A percentile compares a stretch with the other conserved stretches of the same genome.
These are phyloP conservation scores for Tuber indicum DNA, from an alignment of 495 filamentous ascomycete genomes.

Conservation along the genomic window DNA sequence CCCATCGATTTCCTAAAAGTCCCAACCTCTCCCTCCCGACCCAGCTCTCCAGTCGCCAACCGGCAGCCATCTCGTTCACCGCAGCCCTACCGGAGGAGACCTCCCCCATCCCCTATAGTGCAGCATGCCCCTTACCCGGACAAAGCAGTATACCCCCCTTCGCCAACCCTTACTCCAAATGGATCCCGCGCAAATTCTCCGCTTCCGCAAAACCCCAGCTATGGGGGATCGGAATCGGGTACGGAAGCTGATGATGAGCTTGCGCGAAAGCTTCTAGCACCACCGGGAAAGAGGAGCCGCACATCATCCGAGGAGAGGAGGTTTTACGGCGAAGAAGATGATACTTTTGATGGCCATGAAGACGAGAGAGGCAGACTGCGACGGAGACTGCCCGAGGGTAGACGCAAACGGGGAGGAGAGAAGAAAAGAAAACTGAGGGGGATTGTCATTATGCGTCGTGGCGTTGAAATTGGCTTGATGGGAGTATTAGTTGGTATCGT, in stretches of 20 bases:
- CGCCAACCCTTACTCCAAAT: conserved; percentile 27
- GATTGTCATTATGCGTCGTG: conserved; percentile 37
- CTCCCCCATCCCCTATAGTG: conserved; percentile 11
- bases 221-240: conserved; percentile 37
- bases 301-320: conserved; percentile 36
- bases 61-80: conserved; percentile 38
- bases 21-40: conserved; percentile 8
- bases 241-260: conserved; percentile 42
- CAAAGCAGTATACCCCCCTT: conserved; percentile 22
- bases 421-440: conserved; percentile 25
- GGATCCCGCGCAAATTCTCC: conserved; percentile 28
- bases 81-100: conserved; percentile 32
- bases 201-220: neutral
- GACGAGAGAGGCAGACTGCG: conserved; percentile 26
- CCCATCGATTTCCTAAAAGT: neutral
- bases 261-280: conserved; percentile 38
- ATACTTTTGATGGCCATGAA: conserved; percentile 15
- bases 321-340: conserved; percentile 30
- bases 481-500: conserved; percentile 33
- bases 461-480: conserved; percentile 36
- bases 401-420: conserved; percentile 3
- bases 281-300: conserved; percentile 30
- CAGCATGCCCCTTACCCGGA: conserved; percentile 12
- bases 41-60: conserved; percentile 21
- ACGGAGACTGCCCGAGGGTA: conserved; percentile 15